Percentiles rank a stretch among this genome's conserved stretches.
Evolutionary conservation across 2,329 filamentous ascomycete species (phyloP).

Genomic region (Emergomyces orientalis): DNA sequence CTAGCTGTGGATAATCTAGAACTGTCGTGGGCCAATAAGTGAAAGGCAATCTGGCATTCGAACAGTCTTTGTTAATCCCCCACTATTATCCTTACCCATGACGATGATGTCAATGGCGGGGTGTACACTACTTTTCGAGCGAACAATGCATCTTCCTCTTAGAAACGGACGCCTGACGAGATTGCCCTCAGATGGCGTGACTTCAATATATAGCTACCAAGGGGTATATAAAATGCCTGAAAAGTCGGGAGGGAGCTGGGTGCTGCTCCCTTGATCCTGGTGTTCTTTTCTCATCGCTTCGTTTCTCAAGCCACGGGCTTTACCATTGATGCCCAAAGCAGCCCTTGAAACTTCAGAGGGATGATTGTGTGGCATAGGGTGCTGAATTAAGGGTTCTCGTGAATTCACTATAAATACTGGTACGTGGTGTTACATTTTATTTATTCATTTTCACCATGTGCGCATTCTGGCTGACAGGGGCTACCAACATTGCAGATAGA

Average conservation of each 20-base stretch:
- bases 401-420: not conserved
- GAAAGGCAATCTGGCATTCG: not conserved
- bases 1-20: not conserved
- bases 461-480: not conserved
- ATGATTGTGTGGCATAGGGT: not conserved
- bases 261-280: not conserved
- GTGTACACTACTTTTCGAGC: not conserved
- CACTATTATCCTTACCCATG: not conserved
- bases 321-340: not conserved
- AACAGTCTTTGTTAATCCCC: not conserved
- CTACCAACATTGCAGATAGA: not conserved
- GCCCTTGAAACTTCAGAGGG: not conserved
- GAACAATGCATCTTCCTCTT: not conserved
- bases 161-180: not conserved
- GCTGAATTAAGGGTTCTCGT: not conserved
- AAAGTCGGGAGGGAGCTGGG: not conserved
- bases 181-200: not conserved
- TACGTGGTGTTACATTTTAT: not conserved
- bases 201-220: not conserved
- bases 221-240: not conserved
- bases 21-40: not conserved
- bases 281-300: not conserved
- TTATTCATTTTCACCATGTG: not conserved
- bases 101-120: slow-evolving; percentile 1
- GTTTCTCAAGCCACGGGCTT: not conserved